Base-by-base conservation (phyloP, 495 filamentous ascomycete species). In the Daldinia concentrica region DNA sequence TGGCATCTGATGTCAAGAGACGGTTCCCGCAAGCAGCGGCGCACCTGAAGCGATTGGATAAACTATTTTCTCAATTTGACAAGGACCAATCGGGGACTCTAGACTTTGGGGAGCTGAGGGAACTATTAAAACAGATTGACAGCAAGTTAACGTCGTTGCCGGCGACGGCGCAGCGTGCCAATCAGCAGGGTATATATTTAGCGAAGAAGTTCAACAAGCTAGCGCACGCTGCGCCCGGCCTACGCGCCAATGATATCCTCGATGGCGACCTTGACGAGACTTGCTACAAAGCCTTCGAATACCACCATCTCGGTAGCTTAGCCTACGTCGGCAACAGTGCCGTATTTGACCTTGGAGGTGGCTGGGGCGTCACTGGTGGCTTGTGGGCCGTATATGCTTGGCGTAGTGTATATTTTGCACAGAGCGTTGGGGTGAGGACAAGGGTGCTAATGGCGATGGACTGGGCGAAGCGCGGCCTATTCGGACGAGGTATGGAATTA, bases 271-370 rank as follows among this genome's bases (percentile, higher is more conserved):
- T 98, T 0, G 96, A 99, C 72, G 93, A 93, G 37, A 91, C 93
- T 0, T 90, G 96, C 34, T 98, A 97, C 81, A 97, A 94, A 79
- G 93, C 95, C 1, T 99, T 99, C 79, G 91, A 94, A 80, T 99
- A 99, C 74, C 89, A 86, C 73, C 94, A 99, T 73, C 81, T 98
- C 19, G 96, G 96, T 27, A 95, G 90, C 69, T 78, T 99, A 76
- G 96, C 96, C 34, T 99, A 99, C 72, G 90, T 99, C 51, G 96
- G 96, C 19, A 99, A 99, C 77, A 90, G 92, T 24, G 96, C 96
- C 2, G 90, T 99, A 45, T 98, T 99, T 74, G 96, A 99, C 75
- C 85, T 92, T 34, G 85, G 85, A 3, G 72, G 80, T 36, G 96
- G 94, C 0, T 84, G 92, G 84, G 91, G 85, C 63, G 86, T 97